Base-by-base conservation (phyloP, 371 early-diverging fungal species). In the Apophysomyces ossiformis region DNA sequence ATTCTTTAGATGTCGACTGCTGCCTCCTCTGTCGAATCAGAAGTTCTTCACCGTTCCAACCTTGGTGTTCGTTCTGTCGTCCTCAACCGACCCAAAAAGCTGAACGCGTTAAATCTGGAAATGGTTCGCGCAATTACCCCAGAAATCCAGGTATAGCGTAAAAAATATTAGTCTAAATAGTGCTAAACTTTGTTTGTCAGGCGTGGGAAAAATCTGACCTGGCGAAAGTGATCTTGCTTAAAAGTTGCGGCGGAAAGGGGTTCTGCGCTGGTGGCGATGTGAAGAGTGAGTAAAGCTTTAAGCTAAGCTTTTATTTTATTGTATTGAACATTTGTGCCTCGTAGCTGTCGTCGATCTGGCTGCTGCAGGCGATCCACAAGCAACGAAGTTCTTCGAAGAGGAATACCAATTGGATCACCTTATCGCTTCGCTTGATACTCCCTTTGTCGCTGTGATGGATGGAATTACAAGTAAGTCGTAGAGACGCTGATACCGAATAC, bases 191-290 rank as follows among this genome's bases (percentile, higher is more conserved):
- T 50, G 58, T 65, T 58, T 58, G 60, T 45, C 71, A 93, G 91
- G 92, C 91, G 54, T 97, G 96, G 96, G 89, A 94, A 72, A 85
- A 90, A 56, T 94, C 95, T 11, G 93, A 96, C 59, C 80, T 93
- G 44, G 90, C 92, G 68, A 95, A 95, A 74, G 88, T 95, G 41
- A 90, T 97, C 65, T 79, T 98, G 44, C 69, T 97, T 59, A 92
- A 92, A 70, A 86, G 89, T 7, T 84, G 83, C 58, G 93, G 91
- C 64, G 86, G 85, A 39, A 85, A 85, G 64, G 97, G 94, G 2
- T 97, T 97, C 75, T 99, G 98, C 76, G 96, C 99, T 32, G 99
- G 99, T 37, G 99, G 98, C 39, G 99, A 99, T 74, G 96, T 99
- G 7, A 93, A 93, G 72, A 73, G 87, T 90, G 81, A 71, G 68